A percentile compares a stretch with the other conserved stretches of the same genome.
Conservation (phyloP, 768 basidiomycete species). For the Sarcodon aspratus region DNA sequence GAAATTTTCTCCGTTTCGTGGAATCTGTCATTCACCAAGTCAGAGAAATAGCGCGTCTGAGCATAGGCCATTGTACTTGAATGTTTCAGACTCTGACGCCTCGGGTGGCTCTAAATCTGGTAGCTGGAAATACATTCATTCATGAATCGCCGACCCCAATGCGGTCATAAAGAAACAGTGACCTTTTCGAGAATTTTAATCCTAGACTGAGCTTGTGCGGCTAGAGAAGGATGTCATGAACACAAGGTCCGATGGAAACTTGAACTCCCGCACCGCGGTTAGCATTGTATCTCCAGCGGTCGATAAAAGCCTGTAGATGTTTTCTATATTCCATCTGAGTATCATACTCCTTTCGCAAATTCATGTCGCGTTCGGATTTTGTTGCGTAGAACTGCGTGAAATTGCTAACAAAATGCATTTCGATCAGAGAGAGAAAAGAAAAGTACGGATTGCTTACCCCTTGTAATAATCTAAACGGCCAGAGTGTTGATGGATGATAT, state of each 20-base stretch:
- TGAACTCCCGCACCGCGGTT: slow-evolving; percentile 54
- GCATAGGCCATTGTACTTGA: slow-evolving; percentile 45
- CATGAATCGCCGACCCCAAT: neutral
- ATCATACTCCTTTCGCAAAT: slow-evolving; percentile 91
- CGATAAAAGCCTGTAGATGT: slow-evolving; percentile 96
- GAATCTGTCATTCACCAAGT: slow-evolving; percentile 38
- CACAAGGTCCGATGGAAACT: neutral
- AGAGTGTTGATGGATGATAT: slow-evolving; percentile 95
- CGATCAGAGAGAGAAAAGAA: neutral
- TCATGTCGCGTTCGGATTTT: slow-evolving; percentile 88
- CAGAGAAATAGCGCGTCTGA: neutral
- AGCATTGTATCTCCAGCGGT: slow-evolving; percentile 96
- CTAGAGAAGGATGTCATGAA: slow-evolving; percentile 21
- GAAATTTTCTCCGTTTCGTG: slow-evolving; percentile 97
- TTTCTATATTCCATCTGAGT: slow-evolving; percentile 91
- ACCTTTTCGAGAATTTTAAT: slow-evolving; percentile 72
- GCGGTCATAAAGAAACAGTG: neutral
- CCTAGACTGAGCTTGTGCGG: slow-evolving; percentile 76
- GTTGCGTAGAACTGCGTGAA: slow-evolving; percentile 99
- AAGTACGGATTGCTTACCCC: slow-evolving; percentile 42
- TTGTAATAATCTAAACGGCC: slow-evolving; percentile 94
- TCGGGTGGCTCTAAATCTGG: slow-evolving; percentile 92
- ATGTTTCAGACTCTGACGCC: slow-evolving; percentile 83
- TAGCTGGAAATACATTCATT: slow-evolving; percentile 32
- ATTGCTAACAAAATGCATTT: slow-evolving; percentile 41